A percentile compares a stretch with the other conserved stretches of the same genome.
Conservation (phyloP, 345 rosid genomes). For the Dimocarpus longan region DNA sequence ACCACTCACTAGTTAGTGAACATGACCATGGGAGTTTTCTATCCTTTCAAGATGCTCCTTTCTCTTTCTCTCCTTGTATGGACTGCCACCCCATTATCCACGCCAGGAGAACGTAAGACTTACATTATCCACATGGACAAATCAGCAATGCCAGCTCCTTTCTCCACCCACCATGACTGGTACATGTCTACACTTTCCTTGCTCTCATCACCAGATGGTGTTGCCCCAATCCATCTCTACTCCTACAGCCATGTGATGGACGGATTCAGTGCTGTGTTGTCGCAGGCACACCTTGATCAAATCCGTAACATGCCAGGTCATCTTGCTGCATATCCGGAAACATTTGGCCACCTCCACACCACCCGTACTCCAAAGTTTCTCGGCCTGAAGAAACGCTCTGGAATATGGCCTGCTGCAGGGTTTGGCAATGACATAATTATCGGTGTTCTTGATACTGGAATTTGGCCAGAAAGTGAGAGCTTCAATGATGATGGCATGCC, state of each 20-base stretch:
- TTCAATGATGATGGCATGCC: slow-evolving; percentile 46
- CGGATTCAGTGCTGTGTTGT: slow-evolving; percentile 49
- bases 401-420: slow-evolving; percentile 46
- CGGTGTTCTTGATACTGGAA: slow-evolving; percentile 50
- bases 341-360: slow-evolving; percentile 41
- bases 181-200: slow-evolving; percentile 45
- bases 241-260: slow-evolving; percentile 47
- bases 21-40: slow-evolving; percentile 18
- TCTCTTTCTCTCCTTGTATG: slow-evolving; percentile 22
- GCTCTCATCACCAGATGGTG: slow-evolving; percentile 32
- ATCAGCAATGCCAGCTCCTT: slow-evolving; percentile 37
- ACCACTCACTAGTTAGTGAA: slow-evolving; percentile 1
- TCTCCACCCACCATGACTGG: slow-evolving; percentile 46
- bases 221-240: slow-evolving; percentile 44
- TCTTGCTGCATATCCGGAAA: slow-evolving; percentile 46
- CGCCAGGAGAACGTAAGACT: slow-evolving; percentile 18
- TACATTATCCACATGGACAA: slow-evolving; percentile 51
- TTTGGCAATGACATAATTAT: slow-evolving; percentile 47
- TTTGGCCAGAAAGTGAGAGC: slow-evolving; percentile 57
- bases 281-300: slow-evolving; percentile 40
- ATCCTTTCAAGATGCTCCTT: slow-evolving; percentile 13
- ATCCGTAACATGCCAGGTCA: slow-evolving; percentile 36
- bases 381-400: slow-evolving; percentile 34
- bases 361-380: slow-evolving; percentile 43
- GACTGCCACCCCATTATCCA: slow-evolving; percentile 1